Percentiles rank a stretch among this genome's conserved stretches.
Conservation (phyloP, 768 basidiomycete species). For the Boletus pseudopeckii region DNA sequence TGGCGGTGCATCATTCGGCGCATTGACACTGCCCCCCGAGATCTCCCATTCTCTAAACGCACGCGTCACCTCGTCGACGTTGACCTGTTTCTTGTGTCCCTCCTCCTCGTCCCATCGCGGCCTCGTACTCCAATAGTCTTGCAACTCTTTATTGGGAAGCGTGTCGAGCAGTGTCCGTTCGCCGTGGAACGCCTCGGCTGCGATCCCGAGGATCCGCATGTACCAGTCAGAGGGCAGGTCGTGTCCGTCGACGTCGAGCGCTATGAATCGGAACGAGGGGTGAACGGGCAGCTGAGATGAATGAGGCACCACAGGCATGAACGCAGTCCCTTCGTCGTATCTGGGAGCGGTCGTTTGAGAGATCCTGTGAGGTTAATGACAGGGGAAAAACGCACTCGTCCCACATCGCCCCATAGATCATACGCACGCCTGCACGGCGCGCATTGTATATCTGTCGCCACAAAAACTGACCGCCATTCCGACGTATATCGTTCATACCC, state of each 20-base stretch:
- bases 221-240: conserved; percentile 84
- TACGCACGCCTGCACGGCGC: conserved; percentile 55
- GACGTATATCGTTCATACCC: conserved; percentile 66
- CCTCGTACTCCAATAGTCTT: conserved; percentile 69
- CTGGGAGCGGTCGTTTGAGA: conserved; percentile 32
- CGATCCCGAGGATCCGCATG: conserved; percentile 75
- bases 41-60: conserved; percentile 46
- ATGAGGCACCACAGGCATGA: conserved; percentile 67
- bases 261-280: conserved; percentile 59
- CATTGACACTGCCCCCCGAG: conserved; percentile 16
- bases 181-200: conserved; percentile 61
- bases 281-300: conserved; percentile 58
- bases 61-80: conserved; percentile 19
- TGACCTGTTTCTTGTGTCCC: conserved; percentile 16
- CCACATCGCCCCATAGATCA: conserved; percentile 85
- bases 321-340: conserved; percentile 83
- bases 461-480: conserved; percentile 72
- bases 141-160: conserved; percentile 67
- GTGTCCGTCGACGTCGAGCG: conserved; percentile 75
- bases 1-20: conserved; percentile 55
- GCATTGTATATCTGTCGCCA: conserved; percentile 79
- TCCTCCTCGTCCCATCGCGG: conserved; percentile 41
- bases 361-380: neutral
- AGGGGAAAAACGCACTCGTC: conserved; percentile 52
- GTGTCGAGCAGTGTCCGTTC: conserved; percentile 61